Evolutionary conservation across 1,284 basidiomycete genomes (phyloP), one percentile per base, ranked within the genome.

Genomic region (Neolentinus lepideus): DNA sequence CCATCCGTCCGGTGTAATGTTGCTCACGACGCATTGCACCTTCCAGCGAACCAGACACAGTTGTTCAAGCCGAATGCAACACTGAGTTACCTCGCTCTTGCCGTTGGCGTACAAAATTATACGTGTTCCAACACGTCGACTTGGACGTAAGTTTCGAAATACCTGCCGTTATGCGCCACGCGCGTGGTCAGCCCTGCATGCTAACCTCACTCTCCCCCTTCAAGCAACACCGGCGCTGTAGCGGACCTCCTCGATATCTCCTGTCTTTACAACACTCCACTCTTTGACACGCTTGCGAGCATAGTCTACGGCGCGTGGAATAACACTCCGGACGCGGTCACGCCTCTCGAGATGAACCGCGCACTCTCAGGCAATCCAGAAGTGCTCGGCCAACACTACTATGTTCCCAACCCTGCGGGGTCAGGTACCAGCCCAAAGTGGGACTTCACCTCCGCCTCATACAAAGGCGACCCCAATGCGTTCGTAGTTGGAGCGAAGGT

Each of bases 371-470:
- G 58, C 36, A 64, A 64, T 1, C 60, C 67, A 1, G 55, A 66
- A 26, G 61, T 73, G 48, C 75, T 83, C 56, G 81, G 81, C 2
- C 72, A 78, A 58, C 83, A 85, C 66, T 83, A 79, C 69, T 85
- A 81, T 63, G 67, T 79, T 22, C 52, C 69, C 12, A 77, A 77
- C 61, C 75, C 77, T 4, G 59, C 66, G 45, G 76, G 74, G 19
- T 57, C 65, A 16, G 75, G 77, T n/a, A 55, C 78, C 45, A 72
- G 68, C 56, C 80, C 82, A 8, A 76, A 78, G 59, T 84, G 82
- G 77, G 81, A 85, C 69, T 81, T 81, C 67, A 75, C 75, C 16
- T 69, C 70, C 12, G 68, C 69, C 16, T 63, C 66, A n/a, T 54
- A 57, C 29, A 48, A 62, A 54, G 78, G 79, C 14, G 73, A 78